Evolutionary conservation across 2,329 filamentous ascomycete genomes (phyloP), one percentile per base, ranked within the genome.

Genomic region (Pseudogymnoascus sp.): DNA sequence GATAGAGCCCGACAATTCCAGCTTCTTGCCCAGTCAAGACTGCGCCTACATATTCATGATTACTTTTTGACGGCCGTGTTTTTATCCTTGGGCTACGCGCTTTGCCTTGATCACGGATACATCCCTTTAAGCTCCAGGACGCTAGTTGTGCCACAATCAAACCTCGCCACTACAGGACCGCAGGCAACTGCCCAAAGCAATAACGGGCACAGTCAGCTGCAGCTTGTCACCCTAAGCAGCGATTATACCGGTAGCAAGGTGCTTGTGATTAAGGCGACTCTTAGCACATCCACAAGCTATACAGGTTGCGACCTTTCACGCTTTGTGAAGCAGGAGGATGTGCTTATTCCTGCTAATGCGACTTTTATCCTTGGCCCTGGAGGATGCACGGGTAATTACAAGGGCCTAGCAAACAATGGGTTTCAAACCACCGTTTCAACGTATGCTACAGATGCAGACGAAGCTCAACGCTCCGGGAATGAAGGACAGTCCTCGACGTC

Each of bases 41-140:
- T 56, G 28, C 50, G 50, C n/a, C 28, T 56, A 33, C 50, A 56
- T 35, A 33, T 74, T 5, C 70, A 75, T 61, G 72, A 74, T 59
- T 65, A 66, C 14, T 73, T 75, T 40, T 70, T 75, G 56, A 73
- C 73, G 53, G 69, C 73, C 11, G 70, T 74, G 19, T 68, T 74
- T 28, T 69, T 68, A 19, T 71, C 71, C 19, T 64, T 74, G 26
- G 65, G 70, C 2, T 72, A 70, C 65, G 66, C 68, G 59, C 71
- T 75, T 59, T 73, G 72, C 62, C 69, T 67, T 53, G 70, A 72
- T 46, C 66, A 72, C 46, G 66, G 67, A 14, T 72, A 69, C 53
- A 68, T 74, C 59, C 71, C 72, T 33, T 64, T 75, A 26, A 74
- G 73, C 65, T 69, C 72, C 14, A 69, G 72, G 60, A 74, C 72